These are phyloP conservation scores for Ogataea degrootiae DNA, from an alignment of 805 yeast genomes.

Conservation along the genomic window DNA sequence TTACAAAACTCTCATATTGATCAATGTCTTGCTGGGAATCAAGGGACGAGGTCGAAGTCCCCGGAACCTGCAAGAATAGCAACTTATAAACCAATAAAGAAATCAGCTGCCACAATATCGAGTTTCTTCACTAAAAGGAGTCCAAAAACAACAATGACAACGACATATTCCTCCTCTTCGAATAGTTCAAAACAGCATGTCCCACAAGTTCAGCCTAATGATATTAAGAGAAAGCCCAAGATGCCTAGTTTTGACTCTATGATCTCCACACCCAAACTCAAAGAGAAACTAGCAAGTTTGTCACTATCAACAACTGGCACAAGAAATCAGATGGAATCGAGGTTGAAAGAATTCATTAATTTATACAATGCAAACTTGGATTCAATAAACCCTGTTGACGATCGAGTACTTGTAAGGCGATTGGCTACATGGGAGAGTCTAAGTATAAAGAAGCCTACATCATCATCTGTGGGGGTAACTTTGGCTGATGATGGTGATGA, in stretches of 20 bases:
- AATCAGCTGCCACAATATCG: too few species aligned
- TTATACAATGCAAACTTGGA: conserved; percentile 81
- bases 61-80: conserved; percentile 5
- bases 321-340: conserved; percentile 54
- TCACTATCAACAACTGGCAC: conserved; percentile 62
- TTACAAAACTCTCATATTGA: conserved; percentile 61
- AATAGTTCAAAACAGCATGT: conserved; percentile 2
- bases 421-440: conserved; percentile 63
- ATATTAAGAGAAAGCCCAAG: conserved; percentile 23
- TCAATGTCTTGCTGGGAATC: conserved; percentile 39
- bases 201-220: conserved; percentile 23
- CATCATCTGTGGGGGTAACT: conserved; percentile 8
- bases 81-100: not conserved
- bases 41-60: conserved; percentile 16
- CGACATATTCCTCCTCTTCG: conserved; percentile 12
- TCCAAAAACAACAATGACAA: conserved; percentile 5
- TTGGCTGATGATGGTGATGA: conserved; percentile 6
- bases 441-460: conserved; percentile 16
- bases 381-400: conserved; percentile 57
- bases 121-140: not conserved
- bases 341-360: conserved; percentile 74
- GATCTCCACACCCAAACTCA: conserved; percentile 53
- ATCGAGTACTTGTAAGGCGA: conserved; percentile 48
- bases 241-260: conserved; percentile 63
- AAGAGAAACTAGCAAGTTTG: conserved; percentile 49